phyloP scores from a whole-genome alignment of 352 stramenopile species.

The Phytophthora multivora region DNA sequence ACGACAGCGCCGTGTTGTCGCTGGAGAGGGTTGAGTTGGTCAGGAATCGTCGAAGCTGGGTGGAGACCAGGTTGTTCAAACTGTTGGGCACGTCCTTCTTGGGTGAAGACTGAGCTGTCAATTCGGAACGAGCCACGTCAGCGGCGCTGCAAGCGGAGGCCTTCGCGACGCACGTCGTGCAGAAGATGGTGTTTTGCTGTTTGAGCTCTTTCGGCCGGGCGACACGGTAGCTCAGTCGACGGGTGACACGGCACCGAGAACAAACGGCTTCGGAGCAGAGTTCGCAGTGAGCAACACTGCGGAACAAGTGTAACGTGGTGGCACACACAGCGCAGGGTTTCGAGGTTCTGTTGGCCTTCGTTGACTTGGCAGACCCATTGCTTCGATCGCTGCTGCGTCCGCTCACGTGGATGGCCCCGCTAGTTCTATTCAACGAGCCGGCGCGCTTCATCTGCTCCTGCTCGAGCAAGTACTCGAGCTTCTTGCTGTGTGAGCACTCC shows the following conservation, averaged over 20 bases:
- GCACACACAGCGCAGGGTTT: conserved; percentile 35
- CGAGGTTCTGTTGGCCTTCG: conserved; percentile 1
- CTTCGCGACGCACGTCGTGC: conserved; percentile 44
- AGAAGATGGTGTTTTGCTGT: conserved; percentile 59
- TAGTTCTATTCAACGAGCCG: conserved; percentile 7
- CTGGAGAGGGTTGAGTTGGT: conserved; percentile 19
- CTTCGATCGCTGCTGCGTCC: conserved; percentile 8
- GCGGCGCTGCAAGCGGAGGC: conserved; percentile 40
- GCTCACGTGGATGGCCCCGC: conserved; percentile 18
- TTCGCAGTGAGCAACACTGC: conserved; percentile 34
- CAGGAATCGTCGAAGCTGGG: conserved; percentile 17
- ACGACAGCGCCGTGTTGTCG: conserved; percentile 16
- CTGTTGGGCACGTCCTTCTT: conserved; percentile 13
- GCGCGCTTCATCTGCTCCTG: conserved; percentile 31
- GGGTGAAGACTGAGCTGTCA: conserved; percentile 17
- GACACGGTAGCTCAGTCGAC: conserved; percentile 52
- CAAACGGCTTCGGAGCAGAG: conserved; percentile 42
- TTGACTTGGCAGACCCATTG: conserved; percentile 3
- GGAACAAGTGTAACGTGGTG: conserved; percentile 32
- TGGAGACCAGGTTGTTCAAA: conserved; percentile 33
- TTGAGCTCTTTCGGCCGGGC: conserved; percentile 33
- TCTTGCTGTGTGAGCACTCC: conserved; percentile 68
- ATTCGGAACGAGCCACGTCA: conserved; percentile 46
- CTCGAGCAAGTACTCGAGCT: conserved; percentile 58
- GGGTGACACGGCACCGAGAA: conserved; percentile 42